Percentiles rank a stretch among this genome's conserved stretches.
Evolutionary conservation across 768 basidiomycete genomes (phyloP).

Genomic region (Mycena capillaripes): DNA sequence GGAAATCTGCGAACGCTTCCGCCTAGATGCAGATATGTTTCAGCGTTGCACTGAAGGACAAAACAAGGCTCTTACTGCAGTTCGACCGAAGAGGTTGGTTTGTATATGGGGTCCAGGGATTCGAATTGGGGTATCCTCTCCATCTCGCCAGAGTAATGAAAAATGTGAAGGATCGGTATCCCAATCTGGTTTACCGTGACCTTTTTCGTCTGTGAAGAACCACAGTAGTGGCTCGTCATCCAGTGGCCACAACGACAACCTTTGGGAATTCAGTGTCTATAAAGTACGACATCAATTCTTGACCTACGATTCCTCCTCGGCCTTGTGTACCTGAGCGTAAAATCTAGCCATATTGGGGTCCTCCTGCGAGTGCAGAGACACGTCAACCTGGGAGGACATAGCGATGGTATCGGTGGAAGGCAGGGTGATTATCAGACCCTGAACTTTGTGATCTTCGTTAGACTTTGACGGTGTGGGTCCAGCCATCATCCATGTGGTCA

Average conservation of each 20-base stretch:
- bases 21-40: conserved; percentile 4
- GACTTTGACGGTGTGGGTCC: conserved; percentile 31
- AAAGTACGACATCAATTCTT: not conserved
- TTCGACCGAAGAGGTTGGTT: conserved; percentile 29
- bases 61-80: not conserved
- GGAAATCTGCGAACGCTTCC: conserved; percentile 26
- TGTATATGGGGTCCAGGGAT: conserved; percentile 7
- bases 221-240: conserved; percentile 19
- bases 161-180: not conserved
- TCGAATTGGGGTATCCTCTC: not conserved
- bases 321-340: conserved; percentile 6
- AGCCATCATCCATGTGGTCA: not conserved
- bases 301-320: conserved; percentile 18
- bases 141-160: conserved; percentile 17
- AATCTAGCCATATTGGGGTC: conserved; percentile 6
- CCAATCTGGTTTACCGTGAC: not conserved
- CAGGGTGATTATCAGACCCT: not conserved
- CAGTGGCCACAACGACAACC: conserved; percentile 25
- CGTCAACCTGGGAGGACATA: conserved; percentile 4
- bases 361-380: conserved; percentile 15
- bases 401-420: conserved; percentile 1
- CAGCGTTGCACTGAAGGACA: not conserved
- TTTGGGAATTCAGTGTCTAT: not conserved
- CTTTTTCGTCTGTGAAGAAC: not conserved
- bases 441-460: not conserved